These are phyloP conservation scores for Kuraishia cidri DNA, from an alignment of 805 yeast genomes.

Conservation along the genomic window DNA sequence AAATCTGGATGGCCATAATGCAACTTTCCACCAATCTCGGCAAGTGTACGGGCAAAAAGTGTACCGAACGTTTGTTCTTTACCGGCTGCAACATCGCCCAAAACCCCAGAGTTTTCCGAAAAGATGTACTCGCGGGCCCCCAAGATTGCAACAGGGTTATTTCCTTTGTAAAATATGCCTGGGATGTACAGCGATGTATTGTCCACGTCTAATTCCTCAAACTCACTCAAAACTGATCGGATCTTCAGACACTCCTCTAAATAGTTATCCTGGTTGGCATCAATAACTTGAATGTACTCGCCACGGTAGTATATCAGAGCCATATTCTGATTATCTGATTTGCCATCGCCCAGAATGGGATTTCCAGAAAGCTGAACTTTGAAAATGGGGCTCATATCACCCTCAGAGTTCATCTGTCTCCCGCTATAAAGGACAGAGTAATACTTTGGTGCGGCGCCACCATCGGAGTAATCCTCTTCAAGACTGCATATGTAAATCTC, in stretches of 20 bases:
- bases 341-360: constrained; percentile 95
- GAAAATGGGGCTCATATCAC: constrained; percentile 39
- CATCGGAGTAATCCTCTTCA: constrained; percentile 32
- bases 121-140: constrained; percentile 95
- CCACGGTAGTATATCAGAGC: constrained; percentile 84
- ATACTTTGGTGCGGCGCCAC: constrained; percentile 28
- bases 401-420: constrained; percentile 40
- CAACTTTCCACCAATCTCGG: constrained; percentile 89
- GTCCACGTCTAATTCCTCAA: constrained; percentile 65
- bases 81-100: constrained; percentile 96
- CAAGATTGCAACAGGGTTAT: constrained; percentile 74
- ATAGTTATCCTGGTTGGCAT: constrained; percentile 95
- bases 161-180: constrained; percentile 33
- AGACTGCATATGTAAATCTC: constrained; percentile 48
- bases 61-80: constrained; percentile 97
- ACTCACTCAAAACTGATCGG: constrained; percentile 80
- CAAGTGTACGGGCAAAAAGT: constrained; percentile 83
- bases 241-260: constrained; percentile 90
- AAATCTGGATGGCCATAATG: constrained; percentile 98
- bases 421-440: constrained; percentile 70
- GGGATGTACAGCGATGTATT: constrained; percentile 32
- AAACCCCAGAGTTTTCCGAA: constrained; percentile 84
- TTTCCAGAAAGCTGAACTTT: constrained; percentile 81
- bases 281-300: constrained; percentile 89
- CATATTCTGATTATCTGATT: constrained; percentile 91